phyloP scores from a whole-genome alignment of 148 eudicot species.

The Gaultheria prostrata region DNA sequence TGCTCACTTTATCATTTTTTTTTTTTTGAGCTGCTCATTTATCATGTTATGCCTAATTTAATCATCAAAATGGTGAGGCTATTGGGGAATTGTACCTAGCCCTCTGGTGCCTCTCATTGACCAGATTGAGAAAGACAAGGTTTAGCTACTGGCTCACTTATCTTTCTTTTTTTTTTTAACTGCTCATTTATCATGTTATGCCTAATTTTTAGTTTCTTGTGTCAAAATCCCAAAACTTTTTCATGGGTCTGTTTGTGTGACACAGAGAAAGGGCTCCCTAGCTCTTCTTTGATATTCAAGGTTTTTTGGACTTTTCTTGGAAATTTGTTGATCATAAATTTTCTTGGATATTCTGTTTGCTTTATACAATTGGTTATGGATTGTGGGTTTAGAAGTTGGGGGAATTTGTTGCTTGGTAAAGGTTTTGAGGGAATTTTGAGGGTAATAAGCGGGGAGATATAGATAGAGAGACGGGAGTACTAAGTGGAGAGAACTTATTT shows the following conservation, averaged over 20 bases:
- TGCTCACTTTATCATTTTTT: not conserved
- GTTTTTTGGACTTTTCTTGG: not conserved
- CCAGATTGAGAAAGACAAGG: slow-evolving; percentile 71
- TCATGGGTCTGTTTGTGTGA: no score
- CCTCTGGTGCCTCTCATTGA: slow-evolving; percentile 29
- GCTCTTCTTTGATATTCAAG: no score
- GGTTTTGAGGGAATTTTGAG: not conserved
- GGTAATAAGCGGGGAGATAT: no score
- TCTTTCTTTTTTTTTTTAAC: not conserved
- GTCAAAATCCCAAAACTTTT: no score
- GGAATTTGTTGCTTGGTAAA: not conserved
- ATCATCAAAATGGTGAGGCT: slow-evolving; percentile 19
- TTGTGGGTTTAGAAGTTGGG: not conserved
- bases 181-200: no score
- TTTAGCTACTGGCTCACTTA: not conserved
- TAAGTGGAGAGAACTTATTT: not conserved
- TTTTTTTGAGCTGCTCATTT: no score
- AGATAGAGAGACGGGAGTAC: no score
- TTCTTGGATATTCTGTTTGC: not conserved
- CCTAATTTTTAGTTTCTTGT: no score
- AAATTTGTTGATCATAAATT: no score
- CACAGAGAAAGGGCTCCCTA: no score
- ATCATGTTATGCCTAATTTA: no score
- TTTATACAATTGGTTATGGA: not conserved
- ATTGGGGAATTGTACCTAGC: slow-evolving; percentile 40